Evolutionary conservation across 176 grass and related monocot species (phyloP), one percentile per base, ranked within the genome.

Genomic region (Cenchrus purpureus): DNA sequence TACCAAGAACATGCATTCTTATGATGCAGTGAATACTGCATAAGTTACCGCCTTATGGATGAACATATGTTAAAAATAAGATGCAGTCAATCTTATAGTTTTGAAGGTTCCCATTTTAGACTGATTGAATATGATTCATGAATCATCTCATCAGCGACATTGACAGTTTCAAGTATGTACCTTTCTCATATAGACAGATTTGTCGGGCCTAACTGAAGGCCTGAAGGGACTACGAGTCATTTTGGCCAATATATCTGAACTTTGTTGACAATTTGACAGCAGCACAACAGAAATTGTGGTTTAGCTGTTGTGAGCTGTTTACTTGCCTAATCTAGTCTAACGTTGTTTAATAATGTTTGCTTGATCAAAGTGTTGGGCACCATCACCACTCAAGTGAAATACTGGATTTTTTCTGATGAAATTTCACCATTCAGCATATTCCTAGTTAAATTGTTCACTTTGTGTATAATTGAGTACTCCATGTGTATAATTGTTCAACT

Each of bases 121-220:
- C 50, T 78, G 11, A 37, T 72, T 79, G 55, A 78, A 71, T 46
- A 78, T 63, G 73, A 25, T 71, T 79, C 34, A 53, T 28, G 4
- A 71, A 70, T 62, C 10, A 56, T 62, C 44, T 10, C 53, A 44
- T 77, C 44, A 25, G 25, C 25, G 43, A 31, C 5, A 17, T 7
- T 0, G 10, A 44, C 19, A 82, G 31, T 45, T 29, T 70, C 63
- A 87, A 53, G 51, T 78, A 71, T 76, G 60, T 10, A 65, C n/a
- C 34, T 74, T 11, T 63, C 45, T 12, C 31, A 20, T 76, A 76
- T 40, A 57, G 52, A 12, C 73, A 56, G 16, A 76, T 22, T 42
- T 59, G 5, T 57, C 16, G 40, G 31, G 29, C 8, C 73, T 57
- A 1, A 56, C 0, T 76, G 29, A 76, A 7, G 1, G 31, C 37